Base-by-base conservation (phyloP, 768 basidiomycete species). In the Candolleomyces efflorescens region DNA sequence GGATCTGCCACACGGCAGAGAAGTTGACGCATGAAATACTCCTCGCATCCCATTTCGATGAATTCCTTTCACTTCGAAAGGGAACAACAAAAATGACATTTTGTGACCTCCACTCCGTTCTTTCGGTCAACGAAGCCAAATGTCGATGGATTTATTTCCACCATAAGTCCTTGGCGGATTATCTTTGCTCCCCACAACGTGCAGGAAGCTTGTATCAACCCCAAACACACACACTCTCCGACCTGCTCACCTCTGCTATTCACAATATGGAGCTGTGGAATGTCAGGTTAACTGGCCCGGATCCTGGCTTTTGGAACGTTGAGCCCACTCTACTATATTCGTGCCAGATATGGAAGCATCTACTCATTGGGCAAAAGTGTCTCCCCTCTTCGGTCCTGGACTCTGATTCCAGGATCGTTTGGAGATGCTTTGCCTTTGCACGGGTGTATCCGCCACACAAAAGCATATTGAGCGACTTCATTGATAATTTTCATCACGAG, bases 21-120 rank as follows among this genome's bases (percentile, higher is more conserved):
- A 43, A 43, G 48, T 51, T 36, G 24, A 23, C 37, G 26, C 26
- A 44, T 3, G 17, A 15, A 41, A 12, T 17, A 13, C 20, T 6
- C 20, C 13, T 44, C 15, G 26, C 47, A 36, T 38, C 47, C 6
- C 32, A 48, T 49, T 24, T 48, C 22, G 54, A 55, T 27, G 13
- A 13, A 2, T 27, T 55, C n/a, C 41, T 56, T 10, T 5, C 15
- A 6, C 45, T 56, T 20, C 15, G 20, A 3, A 17, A 11, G 2
- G 55, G 55, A 6, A 48, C 26, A 36, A 38, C 47, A 2, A 15
- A 48, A n/a, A 49, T 49, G 3, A 18, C 55, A 5, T 18, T 56
- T 18, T 56, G 55, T 23, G 55, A 56, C 18, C 45, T 56, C 36
- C 55, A 56, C 18, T 56, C 55, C 10, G 32, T 56, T 24, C 4